Percentiles rank a stretch among this genome's conserved stretches.
phyloP scores from a whole-genome alignment of 163 green algal species.

The Scenedesmus sp. region DNA sequence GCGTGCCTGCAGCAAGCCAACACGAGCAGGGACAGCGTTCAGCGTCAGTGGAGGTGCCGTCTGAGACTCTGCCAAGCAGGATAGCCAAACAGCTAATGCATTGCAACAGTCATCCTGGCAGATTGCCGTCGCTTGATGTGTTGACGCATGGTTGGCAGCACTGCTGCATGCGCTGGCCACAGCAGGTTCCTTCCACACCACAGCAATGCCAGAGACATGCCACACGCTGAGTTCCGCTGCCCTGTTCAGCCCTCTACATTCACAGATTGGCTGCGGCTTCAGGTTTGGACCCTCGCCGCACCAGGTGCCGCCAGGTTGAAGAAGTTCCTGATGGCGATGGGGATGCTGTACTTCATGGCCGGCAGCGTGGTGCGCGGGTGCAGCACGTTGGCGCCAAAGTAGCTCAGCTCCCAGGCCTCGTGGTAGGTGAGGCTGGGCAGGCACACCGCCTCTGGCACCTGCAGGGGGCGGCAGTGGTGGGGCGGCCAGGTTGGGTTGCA shows the following conservation, averaged over 20 bases:
- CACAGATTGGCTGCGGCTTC: too few relatives aligned
- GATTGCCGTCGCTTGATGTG: too few relatives aligned
- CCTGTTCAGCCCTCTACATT: too few relatives aligned
- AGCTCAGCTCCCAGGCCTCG: constrained; percentile 97
- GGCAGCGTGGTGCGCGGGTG: constrained; percentile 97
- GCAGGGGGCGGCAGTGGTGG: not conserved
- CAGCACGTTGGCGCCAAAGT: constrained; percentile 99
- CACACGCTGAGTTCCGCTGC: too few relatives aligned
- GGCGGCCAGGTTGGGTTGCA: not conserved
- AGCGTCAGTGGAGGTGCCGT: too few relatives aligned
- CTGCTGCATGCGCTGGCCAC: too few relatives aligned
- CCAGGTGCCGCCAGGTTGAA: constrained; percentile 91
- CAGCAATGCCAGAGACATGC: too few relatives aligned
- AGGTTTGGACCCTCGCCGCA: constrained; percentile 8
- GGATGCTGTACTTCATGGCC: constrained; percentile 95
- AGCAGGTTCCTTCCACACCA: too few relatives aligned
- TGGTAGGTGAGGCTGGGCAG: constrained; percentile 93
- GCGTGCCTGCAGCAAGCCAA: constrained; percentile 68
- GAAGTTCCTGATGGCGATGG: constrained; percentile 97
- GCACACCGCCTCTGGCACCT: constrained; percentile 92
- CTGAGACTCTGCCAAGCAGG: not conserved
- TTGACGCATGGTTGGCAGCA: too few relatives aligned
- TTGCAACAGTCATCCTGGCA: too few relatives aligned
- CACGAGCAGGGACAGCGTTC: not conserved
- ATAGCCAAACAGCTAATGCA: too few relatives aligned